These are phyloP conservation scores for Mycena indigotica DNA, from an alignment of 768 basidiomycete species.

Conservation along the genomic window DNA sequence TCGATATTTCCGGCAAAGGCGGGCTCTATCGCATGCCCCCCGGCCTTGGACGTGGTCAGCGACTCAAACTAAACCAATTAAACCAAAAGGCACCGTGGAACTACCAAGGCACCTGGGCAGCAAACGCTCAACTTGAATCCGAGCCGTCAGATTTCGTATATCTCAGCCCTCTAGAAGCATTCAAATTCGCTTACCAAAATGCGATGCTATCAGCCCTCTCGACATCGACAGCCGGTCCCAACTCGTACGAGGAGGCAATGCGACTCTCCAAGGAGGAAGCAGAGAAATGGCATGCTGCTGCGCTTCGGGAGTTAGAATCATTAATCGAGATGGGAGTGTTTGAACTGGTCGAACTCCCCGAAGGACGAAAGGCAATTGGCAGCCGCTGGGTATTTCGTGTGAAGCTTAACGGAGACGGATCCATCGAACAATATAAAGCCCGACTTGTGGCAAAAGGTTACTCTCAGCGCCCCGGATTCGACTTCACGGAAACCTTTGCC, in stretches of 20 bases:
- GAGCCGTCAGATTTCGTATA: not conserved
- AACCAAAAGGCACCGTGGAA: not conserved
- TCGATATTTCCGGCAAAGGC: not conserved
- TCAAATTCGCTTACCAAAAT: not conserved
- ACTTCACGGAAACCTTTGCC: conserved; percentile 37
- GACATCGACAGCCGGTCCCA: not conserved
- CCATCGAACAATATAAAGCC: conserved; percentile 25
- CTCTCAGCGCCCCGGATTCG: conserved; percentile 33
- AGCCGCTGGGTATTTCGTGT: conserved; percentile 23
- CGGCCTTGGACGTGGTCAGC: not conserved
- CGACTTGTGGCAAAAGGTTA: conserved; percentile 30
- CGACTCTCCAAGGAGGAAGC: not conserved
- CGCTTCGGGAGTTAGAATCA: conserved; percentile 30
- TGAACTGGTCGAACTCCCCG: conserved; percentile 37
- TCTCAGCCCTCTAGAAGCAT: not conserved
- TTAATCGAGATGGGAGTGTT: conserved; percentile 35
- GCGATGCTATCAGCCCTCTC: not conserved
- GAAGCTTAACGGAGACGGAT: conserved; percentile 25
- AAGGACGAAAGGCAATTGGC: conserved; percentile 24
- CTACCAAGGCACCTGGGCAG: not conserved
- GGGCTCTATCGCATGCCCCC: not conserved
- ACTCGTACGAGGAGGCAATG: not conserved
- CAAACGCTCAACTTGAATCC: not conserved
- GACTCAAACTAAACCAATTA: not conserved
- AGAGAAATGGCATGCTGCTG: conserved; percentile 31